A percentile compares a stretch with the other conserved stretches of the same genome.
These are phyloP conservation scores for Diaporthe longicolla DNA, from an alignment of 2,329 filamentous ascomycete genomes.

Conservation along the genomic window DNA sequence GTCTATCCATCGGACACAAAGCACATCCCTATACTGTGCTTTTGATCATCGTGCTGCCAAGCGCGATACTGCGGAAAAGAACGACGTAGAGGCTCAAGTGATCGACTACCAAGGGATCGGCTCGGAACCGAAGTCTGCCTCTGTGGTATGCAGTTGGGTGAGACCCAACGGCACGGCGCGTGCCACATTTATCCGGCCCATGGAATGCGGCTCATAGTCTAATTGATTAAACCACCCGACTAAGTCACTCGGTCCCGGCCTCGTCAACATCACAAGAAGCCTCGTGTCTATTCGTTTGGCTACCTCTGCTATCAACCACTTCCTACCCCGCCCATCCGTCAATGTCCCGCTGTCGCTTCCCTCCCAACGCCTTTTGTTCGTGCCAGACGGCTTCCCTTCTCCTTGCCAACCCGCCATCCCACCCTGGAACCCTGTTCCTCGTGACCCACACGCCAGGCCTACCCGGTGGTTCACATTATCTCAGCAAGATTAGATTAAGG, in stretches of 20 bases:
- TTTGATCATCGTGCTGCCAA: neutral
- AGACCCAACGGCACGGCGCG: constrained; percentile 24
- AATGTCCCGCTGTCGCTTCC: neutral
- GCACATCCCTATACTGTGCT: neutral
- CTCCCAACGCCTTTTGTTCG: constrained; percentile 2
- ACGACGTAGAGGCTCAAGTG: constrained; percentile 1
- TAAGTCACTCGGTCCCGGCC: neutral
- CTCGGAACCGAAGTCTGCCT: constrained; percentile 11
- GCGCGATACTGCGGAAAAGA: neutral
- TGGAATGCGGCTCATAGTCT: constrained; percentile 32
- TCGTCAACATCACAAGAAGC: neutral
- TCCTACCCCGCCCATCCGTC: neutral
- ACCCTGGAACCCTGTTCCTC: neutral
- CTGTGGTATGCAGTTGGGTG: constrained; percentile 7
- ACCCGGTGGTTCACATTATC: constrained; percentile 14
- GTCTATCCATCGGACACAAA: neutral
- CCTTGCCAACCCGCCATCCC: neutral
- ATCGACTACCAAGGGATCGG: constrained; percentile 29
- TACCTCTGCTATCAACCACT: neutral
- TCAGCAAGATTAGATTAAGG: constrained; percentile 19
- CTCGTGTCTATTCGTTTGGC: constrained; percentile 17
- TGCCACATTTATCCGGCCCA: constrained; percentile 25
- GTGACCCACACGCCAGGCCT: neutral
- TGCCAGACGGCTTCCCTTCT: neutral
- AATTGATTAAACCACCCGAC: constrained; percentile 10